Evolutionary conservation across 2,329 filamentous ascomycete species (phyloP), one percentile per base, ranked within the genome.

Genomic region (Phaeosphaeria sp.): DNA sequence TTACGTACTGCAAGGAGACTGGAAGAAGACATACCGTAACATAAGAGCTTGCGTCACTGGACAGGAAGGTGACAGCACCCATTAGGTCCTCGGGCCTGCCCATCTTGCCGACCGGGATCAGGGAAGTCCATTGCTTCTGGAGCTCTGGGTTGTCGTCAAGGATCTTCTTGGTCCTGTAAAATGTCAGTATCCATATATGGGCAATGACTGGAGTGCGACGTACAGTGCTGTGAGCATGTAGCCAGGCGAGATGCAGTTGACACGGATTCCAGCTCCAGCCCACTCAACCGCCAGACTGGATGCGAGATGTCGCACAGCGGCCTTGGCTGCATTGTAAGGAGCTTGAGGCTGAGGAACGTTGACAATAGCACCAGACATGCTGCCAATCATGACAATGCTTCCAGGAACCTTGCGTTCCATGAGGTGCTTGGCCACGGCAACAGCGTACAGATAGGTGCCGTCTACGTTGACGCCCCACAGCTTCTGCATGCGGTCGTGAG

Each of bases 221-320:
- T 84, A 94, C 91, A 97, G 81, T 57, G 93, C 91, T 17, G 94
- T 97, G 66, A 97, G 82, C 94, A 98, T 98, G 80, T 98, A 98
- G 45, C 95, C 94, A 0, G 94, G 94, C 27, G 90, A 93, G 76
- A 98, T 95, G 79, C 91, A 95, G 82, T 98, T 98, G 66, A 98
- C 94, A 36, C 94, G 87, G 73, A 98, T 97, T 66, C 89, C 89
- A 39, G 89, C 87, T 66, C 89, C 84, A 0, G 94, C 93, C 94
- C 95, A 98, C 79, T 98, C 95, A 50, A 97, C 93, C 36, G 93
- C 93, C 69, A 97, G 84, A 64, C 91, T 95, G 39, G 91, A 86
- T 13, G 92, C 93, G 59, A 98, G 80, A 79, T 98, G 94, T 61
- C 93, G 86, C 46, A 98, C 91, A 11, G 92, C 95, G 36, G 95